phyloP scores from a whole-genome alignment of 495 filamentous ascomycete genomes.

The Xylaria bambusicola region DNA sequence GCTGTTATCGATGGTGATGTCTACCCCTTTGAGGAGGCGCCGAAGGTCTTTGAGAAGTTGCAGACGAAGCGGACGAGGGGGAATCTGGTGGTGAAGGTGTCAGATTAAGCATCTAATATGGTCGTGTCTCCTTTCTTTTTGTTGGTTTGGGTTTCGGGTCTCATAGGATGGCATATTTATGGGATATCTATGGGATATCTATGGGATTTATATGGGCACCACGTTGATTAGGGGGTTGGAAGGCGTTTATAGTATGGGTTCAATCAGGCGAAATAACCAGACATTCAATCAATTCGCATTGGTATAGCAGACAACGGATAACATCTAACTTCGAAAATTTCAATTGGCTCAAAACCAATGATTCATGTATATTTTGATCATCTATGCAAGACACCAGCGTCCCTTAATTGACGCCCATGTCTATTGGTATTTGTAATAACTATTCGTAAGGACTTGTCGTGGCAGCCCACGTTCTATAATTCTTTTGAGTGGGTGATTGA shows the following conservation, averaged over 20 bases:
- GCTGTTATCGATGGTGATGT: slow-evolving; percentile 58
- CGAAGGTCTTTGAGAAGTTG: slow-evolving; percentile 65
- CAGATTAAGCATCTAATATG: background rate
- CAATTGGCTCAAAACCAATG: background rate
- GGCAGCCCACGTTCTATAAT: background rate
- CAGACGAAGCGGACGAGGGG: slow-evolving; percentile 63
- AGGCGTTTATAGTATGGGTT: background rate
- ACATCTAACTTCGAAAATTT: too few relatives aligned
- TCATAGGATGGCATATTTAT: too few relatives aligned
- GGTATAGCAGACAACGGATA: too few relatives aligned
- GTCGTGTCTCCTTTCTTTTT: background rate
- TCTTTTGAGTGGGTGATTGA: background rate
- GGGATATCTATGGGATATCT: too few relatives aligned
- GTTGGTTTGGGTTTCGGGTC: too few relatives aligned
- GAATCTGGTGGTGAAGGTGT: slow-evolving; percentile 67
- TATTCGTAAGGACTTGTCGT: background rate
- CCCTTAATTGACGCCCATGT: background rate
- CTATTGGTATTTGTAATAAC: slow-evolving; percentile 12
- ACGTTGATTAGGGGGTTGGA: background rate
- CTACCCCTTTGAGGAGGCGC: slow-evolving; percentile 62
- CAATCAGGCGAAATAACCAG: background rate
- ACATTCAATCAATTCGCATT: too few relatives aligned
- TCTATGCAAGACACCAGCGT: slow-evolving; percentile 2
- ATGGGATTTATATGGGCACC: too few relatives aligned
- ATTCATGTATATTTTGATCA: slow-evolving; percentile 1